Evolutionary conservation across 1,139 yeast species (phyloP).

Genomic region (Suhomyces choctaworum): DNA sequence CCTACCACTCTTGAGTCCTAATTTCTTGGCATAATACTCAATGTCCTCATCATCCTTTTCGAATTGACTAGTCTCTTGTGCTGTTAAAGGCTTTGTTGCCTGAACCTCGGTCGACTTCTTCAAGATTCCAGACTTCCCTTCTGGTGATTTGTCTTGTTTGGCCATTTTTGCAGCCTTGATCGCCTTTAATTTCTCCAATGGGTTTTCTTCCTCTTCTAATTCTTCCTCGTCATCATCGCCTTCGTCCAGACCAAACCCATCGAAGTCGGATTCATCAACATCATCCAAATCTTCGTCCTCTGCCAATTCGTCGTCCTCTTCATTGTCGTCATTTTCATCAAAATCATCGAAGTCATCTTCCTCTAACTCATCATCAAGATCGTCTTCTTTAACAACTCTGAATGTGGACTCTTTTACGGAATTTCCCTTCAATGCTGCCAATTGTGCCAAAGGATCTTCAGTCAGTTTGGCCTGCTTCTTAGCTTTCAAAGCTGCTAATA

Average conservation of each 20-base stretch:
- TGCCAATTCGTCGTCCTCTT: conserved; percentile 18
- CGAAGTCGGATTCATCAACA: conserved; percentile 18
- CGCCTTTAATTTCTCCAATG: conserved; percentile 24
- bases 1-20: conserved; percentile 65
- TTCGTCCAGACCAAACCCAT: conserved; percentile 16
- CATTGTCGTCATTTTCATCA: conserved; percentile 16
- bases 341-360: conserved; percentile 10
- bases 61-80: conserved; percentile 46
- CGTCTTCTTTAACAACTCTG: conserved; percentile 25
- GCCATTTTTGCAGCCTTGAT: conserved; percentile 16
- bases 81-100: conserved; percentile 21
- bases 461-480: conserved; percentile 28
- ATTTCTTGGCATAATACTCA: conserved; percentile 76
- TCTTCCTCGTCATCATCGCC: too few relatives aligned
- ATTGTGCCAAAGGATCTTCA: conserved; percentile 16
- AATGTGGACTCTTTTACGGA: conserved; percentile 12
- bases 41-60: conserved; percentile 75
- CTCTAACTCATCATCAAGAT: conserved; percentile 8
- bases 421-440: conserved; percentile 14
- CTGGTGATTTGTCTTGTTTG: conserved; percentile 5
- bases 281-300: conserved; percentile 14
- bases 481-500: conserved; percentile 44
- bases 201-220: conserved; percentile 15
- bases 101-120: conserved; percentile 7
- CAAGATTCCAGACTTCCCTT: conserved; percentile 15